Evolutionary conservation across 176 grass and related monocot genomes (phyloP).

Genomic region (Chrysopogon serrulatus): DNA sequence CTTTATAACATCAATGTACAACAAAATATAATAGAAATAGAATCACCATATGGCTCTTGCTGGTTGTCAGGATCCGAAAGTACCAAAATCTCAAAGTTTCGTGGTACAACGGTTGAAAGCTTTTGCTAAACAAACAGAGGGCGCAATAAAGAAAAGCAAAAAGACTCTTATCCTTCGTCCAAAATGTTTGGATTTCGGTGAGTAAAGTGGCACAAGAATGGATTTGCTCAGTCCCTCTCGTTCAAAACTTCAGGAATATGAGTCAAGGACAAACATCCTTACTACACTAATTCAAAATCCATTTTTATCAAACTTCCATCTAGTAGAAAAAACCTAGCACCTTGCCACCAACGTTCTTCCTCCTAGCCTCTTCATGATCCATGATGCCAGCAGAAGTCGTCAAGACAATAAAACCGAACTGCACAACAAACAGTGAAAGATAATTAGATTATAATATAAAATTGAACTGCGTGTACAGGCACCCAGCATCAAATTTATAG

Average conservation of each 20-base stretch:
- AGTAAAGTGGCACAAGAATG: too few species aligned
- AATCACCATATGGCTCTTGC: not conserved
- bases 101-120: not conserved
- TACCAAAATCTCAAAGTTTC: not conserved
- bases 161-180: not conserved
- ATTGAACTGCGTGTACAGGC: not conserved
- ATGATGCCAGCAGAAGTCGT: constrained; percentile 9
- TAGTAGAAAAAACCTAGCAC: constrained; percentile 8
- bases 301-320: not conserved
- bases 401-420: constrained; percentile 14
- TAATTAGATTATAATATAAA: not conserved
- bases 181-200: not conserved
- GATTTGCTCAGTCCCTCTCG: not conserved
- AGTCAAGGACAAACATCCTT: not conserved
- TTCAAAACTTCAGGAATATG: not conserved
- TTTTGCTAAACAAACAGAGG: not conserved
- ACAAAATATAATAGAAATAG: not conserved
- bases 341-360: constrained; percentile 12
- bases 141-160: not conserved
- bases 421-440: not conserved
- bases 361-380: constrained; percentile 12
- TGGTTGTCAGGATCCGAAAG: not conserved
- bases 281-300: not conserved
- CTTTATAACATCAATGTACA: not conserved
- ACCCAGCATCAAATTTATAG: not conserved